Conservation (phyloP, 306 rosid species). For the Alnus rubra region DNA sequence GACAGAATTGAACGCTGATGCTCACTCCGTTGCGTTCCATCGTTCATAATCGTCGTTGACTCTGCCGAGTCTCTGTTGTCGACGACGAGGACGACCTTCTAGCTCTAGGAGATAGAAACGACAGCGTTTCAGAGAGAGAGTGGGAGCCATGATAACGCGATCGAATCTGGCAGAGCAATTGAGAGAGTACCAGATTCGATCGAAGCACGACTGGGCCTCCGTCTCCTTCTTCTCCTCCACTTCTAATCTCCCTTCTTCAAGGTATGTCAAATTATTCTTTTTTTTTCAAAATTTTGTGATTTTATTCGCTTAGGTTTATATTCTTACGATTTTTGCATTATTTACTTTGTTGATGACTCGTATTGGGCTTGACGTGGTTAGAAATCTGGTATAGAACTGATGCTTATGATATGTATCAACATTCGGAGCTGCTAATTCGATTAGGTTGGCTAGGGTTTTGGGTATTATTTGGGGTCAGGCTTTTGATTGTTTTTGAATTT, state of each 20-base stretch:
- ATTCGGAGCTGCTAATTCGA: constrained; percentile 17
- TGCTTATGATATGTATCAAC: constrained; percentile 8
- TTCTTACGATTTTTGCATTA: constrained; percentile 11
- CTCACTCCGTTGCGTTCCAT: constrained; percentile 24
- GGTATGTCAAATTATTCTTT: constrained; percentile 38
- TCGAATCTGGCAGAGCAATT: constrained; percentile 99
- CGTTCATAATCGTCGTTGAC: constrained; percentile 16
- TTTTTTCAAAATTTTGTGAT: not conserved
- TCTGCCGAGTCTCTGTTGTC: constrained; percentile 35
- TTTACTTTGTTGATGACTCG: not conserved
- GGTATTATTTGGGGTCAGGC: constrained; percentile 1
- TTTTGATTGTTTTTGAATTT: not conserved
- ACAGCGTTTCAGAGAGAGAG: constrained; percentile 24
- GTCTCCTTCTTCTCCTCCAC: constrained; percentile 96
- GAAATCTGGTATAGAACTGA: not conserved
- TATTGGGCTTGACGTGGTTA: constrained; percentile 9
- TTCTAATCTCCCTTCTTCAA: constrained; percentile 69
- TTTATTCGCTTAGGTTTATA: not conserved
- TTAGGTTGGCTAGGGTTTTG: not conserved
- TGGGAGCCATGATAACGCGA: constrained; percentile 79
- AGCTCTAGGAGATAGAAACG: constrained; percentile 23
- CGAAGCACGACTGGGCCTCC: constrained; percentile 97
- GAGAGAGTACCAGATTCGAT: constrained; percentile 98
- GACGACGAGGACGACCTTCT: constrained; percentile 4
- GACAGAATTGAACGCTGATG: constrained; percentile 24